phyloP scores from a whole-genome alignment of 331 rosid genomes.

The Erythrophleum ivorense region DNA sequence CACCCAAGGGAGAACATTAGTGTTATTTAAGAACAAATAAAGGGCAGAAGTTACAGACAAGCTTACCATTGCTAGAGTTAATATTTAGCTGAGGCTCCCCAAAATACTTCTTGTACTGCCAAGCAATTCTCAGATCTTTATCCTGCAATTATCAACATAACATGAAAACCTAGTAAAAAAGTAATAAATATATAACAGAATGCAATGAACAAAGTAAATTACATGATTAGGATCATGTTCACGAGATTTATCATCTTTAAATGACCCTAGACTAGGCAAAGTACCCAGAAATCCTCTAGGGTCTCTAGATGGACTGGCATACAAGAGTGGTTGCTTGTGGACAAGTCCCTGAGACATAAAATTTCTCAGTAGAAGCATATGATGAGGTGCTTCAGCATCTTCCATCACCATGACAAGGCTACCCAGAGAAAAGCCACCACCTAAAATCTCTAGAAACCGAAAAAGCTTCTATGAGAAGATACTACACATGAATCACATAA shows the following conservation, averaged over 20 bases:
- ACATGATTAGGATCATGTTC: conserved; percentile 56
- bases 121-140: conserved; percentile 86
- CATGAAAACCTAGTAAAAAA: conserved; percentile 24
- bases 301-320: conserved; percentile 78
- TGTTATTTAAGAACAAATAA: conserved; percentile 15
- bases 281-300: conserved; percentile 90
- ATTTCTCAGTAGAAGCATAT: conserved; percentile 92
- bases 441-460: conserved; percentile 68
- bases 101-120: conserved; percentile 94
- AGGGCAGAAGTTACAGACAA: conserved; percentile 24
- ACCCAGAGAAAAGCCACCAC: conserved; percentile 87
- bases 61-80: conserved; percentile 56
- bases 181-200: conserved; percentile 17
- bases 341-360: conserved; percentile 93
- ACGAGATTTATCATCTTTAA: conserved; percentile 65
- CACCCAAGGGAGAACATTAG: conserved; percentile 14
- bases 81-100: conserved; percentile 65
- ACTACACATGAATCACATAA: conserved; percentile 7
- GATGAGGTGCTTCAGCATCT: conserved; percentile 97
- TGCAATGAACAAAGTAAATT: conserved; percentile 34
- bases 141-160: conserved; percentile 56
- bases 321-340: conserved; percentile 79
- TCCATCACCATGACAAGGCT: conserved; percentile 92
- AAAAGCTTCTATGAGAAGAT: conserved; percentile 1
- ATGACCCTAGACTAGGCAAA: conserved; percentile 72